Conservation (phyloP, 2,329 filamentous ascomycete species). For the Stemphylium lycopersici region DNA sequence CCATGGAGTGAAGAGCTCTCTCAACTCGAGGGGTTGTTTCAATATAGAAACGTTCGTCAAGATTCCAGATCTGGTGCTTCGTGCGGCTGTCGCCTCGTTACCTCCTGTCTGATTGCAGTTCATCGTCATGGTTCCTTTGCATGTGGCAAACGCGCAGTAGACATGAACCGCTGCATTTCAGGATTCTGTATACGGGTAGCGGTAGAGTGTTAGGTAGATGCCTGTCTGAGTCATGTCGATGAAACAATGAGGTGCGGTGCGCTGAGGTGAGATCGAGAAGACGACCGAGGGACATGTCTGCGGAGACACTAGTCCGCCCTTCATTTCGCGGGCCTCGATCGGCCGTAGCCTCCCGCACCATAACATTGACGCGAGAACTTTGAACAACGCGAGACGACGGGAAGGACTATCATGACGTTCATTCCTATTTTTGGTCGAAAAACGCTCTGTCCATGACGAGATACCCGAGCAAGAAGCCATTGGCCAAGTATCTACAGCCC, state of each 20-base stretch:
- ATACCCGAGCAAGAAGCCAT: neutral
- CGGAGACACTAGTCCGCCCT: constrained; percentile 10
- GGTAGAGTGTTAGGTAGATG: neutral
- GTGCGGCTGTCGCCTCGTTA: neutral
- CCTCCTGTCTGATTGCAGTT: neutral
- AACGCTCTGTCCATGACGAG: neutral
- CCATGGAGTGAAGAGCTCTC: neutral
- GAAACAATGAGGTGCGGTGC: constrained; percentile 10
- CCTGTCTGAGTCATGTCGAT: constrained; percentile 3
- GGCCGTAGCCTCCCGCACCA: neutral
- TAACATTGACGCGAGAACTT: neutral
- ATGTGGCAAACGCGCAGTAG: neutral
- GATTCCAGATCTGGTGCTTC: neutral
- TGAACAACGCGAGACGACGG: neutral
- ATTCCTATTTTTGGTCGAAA: neutral
- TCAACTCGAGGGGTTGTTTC: neutral
- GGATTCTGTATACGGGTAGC: neutral
- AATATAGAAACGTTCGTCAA: neutral
- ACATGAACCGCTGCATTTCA: neutral
- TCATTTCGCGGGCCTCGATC: constrained; percentile 4
- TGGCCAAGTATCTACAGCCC: neutral
- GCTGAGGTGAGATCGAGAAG: neutral
- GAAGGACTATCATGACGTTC: no score
- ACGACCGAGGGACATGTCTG: neutral
- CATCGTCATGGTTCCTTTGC: neutral